Evolutionary conservation across 345 rosid species (phyloP).

Genomic region (Punica granatum): DNA sequence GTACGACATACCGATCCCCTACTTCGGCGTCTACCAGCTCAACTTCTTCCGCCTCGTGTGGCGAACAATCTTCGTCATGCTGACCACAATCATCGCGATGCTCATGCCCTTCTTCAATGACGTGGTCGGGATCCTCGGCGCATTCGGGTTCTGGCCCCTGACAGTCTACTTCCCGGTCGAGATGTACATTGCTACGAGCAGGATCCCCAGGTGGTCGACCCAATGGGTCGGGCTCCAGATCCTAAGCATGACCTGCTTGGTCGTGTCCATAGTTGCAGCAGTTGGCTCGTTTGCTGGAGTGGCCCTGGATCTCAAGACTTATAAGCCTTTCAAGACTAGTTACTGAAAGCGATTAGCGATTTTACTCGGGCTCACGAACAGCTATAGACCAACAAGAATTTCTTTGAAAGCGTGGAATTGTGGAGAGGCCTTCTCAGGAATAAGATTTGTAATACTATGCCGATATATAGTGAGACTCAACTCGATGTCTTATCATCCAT

Average conservation of each 20-base stretch:
- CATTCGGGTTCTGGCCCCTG: conserved; percentile 53
- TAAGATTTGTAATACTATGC: too few relatives aligned
- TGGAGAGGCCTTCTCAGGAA: too few relatives aligned
- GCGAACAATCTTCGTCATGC: conserved; percentile 39
- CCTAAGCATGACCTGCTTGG: conserved; percentile 29
- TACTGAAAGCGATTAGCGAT: conserved; percentile 17
- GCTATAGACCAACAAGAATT: background rate
- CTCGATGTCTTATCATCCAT: background rate
- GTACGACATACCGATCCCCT: conserved; percentile 36
- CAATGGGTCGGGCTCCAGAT: conserved; percentile 37
- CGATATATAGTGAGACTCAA: too few relatives aligned
- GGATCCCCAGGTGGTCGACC: conserved; percentile 27
- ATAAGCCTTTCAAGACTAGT: conserved; percentile 41
- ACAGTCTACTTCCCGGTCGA: conserved; percentile 47
- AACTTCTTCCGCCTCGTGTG: conserved; percentile 44
- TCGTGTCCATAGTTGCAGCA: conserved; percentile 31
- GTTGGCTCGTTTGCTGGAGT: conserved; percentile 51
- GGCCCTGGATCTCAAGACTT: conserved; percentile 43
- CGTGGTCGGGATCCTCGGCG: conserved; percentile 44
- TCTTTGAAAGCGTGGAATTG: background rate
- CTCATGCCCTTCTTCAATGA: conserved; percentile 54
- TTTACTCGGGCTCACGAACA: background rate
- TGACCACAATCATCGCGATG: conserved; percentile 44
- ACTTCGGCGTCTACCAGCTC: conserved; percentile 28
- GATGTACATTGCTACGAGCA: conserved; percentile 39